A percentile compares a stretch with the other conserved stretches of the same genome.
These are phyloP conservation scores for Drechslerella dactyloides DNA, from an alignment of 2,329 filamentous ascomycete species.

Conservation along the genomic window DNA sequence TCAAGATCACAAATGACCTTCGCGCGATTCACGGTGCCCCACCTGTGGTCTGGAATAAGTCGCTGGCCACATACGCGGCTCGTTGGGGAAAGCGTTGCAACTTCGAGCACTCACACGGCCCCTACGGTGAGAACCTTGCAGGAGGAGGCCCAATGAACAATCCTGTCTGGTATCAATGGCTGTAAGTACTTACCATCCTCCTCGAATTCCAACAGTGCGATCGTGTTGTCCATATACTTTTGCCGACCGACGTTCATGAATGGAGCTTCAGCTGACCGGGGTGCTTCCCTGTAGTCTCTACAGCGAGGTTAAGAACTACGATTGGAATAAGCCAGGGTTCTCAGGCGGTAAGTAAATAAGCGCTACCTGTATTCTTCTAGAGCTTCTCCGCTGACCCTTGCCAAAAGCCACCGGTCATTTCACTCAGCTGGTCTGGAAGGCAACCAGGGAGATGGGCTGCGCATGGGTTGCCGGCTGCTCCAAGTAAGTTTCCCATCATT, in stretches of 20 bases:
- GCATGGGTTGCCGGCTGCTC: slow-evolving; percentile 55
- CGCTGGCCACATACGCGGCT: slow-evolving; percentile 37
- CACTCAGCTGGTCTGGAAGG: slow-evolving; percentile 74
- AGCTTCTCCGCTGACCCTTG: neutral
- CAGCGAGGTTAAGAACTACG: slow-evolving; percentile 38
- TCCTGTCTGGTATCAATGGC: slow-evolving; percentile 50
- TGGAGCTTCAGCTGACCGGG: slow-evolving; percentile 7
- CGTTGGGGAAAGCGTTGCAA: slow-evolving; percentile 31
- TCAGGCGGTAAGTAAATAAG: slow-evolving; percentile 21
- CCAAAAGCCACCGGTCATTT: slow-evolving; percentile 69
- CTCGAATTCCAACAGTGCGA: slow-evolving; percentile 36
- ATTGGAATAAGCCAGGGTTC: slow-evolving; percentile 41
- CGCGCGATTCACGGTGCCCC: slow-evolving; percentile 41
- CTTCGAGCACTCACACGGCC: slow-evolving; percentile 45
- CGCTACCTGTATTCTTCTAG: neutral
- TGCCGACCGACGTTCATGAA: neutral
- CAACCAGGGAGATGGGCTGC: slow-evolving; percentile 68
- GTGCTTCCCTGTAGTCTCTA: slow-evolving; percentile 22
- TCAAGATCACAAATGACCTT: slow-evolving; percentile 47
- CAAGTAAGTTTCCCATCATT: slow-evolving; percentile 26
- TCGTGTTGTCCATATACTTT: slow-evolving; percentile 19
- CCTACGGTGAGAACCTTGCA: slow-evolving; percentile 49
- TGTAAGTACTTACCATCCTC: slow-evolving; percentile 37
- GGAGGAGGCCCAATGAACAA: slow-evolving; percentile 48
- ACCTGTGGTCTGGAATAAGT: slow-evolving; percentile 37